phyloP scores from a whole-genome alignment of 2,329 filamentous ascomycete species.

The Fusarium marasasianum region DNA sequence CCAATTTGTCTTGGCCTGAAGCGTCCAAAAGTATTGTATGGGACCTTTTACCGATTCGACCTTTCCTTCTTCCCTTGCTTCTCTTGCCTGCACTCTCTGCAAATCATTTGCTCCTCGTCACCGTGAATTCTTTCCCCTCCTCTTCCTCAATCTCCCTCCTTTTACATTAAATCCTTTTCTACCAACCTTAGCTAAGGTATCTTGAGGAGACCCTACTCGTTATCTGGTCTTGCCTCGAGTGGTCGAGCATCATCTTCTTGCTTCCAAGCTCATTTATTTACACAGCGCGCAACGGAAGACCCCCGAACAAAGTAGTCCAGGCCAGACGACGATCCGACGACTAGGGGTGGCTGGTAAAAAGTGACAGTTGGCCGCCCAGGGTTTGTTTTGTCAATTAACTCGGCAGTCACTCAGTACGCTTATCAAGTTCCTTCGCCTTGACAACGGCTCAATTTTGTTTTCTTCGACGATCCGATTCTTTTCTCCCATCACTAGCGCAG shows the following conservation, averaged over 20 bases:
- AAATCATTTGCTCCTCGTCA: constrained; percentile 22
- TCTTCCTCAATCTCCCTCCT: neutral
- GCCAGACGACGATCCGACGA: constrained; percentile 28
- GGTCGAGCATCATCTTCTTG: constrained; percentile 7
- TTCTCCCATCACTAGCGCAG: neutral
- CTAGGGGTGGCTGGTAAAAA: constrained; percentile 36
- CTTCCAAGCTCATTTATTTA: constrained; percentile 26
- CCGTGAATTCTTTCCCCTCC: constrained; percentile 7
- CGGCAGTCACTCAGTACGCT: constrained; percentile 10
- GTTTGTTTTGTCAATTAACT: constrained; percentile 29
- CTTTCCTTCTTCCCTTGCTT: constrained; percentile 6
- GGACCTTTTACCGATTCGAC: constrained; percentile 4
- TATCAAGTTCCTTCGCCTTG: constrained; percentile 20
- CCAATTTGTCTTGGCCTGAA: constrained; percentile 32
- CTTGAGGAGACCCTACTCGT: constrained; percentile 1
- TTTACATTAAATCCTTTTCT: constrained; percentile 4
- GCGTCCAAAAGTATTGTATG: constrained; percentile 7
- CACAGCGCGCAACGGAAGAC: constrained; percentile 16
- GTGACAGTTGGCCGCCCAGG: constrained; percentile 24
- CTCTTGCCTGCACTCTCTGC: constrained; percentile 1
- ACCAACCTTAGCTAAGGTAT: neutral
- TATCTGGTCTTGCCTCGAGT: constrained; percentile 12
- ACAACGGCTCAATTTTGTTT: constrained; percentile 19
- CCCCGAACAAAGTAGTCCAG: neutral
- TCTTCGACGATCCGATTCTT: constrained; percentile 1